Conservation (phyloP, 2,329 filamentous ascomycete species). For the Neonectria faginata region DNA sequence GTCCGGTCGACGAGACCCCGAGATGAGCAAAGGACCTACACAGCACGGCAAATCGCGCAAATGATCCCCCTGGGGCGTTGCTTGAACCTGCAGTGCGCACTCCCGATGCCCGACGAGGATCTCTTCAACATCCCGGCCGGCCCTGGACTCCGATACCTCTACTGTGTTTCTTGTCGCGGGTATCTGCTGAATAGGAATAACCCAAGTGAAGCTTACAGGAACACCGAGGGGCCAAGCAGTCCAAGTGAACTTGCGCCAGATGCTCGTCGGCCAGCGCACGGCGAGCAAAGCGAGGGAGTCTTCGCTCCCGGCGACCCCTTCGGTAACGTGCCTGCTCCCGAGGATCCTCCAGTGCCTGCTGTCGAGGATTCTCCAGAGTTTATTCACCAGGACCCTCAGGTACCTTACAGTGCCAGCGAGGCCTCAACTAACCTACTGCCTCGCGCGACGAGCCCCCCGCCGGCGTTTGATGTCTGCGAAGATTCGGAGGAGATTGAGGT, state of each 20-base stretch:
- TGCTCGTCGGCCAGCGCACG: background rate
- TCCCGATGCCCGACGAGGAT: conserved; percentile 3
- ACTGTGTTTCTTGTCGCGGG: conserved; percentile 4
- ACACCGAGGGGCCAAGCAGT: background rate
- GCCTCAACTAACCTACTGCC: background rate
- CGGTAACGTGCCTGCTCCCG: background rate
- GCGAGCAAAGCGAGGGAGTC: background rate
- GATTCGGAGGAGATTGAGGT: no score
- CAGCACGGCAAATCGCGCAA: background rate
- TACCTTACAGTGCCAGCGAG: background rate
- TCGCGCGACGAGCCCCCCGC: background rate
- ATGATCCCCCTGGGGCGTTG: background rate
- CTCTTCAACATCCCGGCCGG: background rate
- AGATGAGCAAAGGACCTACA: background rate
- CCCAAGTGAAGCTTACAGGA: background rate
- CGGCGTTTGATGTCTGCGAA: background rate
- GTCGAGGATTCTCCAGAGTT: background rate
- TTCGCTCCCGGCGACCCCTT: background rate
- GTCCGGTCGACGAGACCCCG: background rate
- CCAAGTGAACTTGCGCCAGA: background rate
- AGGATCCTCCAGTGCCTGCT: background rate
- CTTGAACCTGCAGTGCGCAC: background rate
- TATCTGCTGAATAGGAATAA: background rate
- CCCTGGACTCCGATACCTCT: conserved; percentile 2
- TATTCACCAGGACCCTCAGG: background rate